A percentile compares a stretch with the other conserved stretches of the same genome.
These are phyloP conservation scores for Novymonas esmeraldas DNA, from an alignment of 208 protist genomes.

Conservation along the genomic window DNA sequence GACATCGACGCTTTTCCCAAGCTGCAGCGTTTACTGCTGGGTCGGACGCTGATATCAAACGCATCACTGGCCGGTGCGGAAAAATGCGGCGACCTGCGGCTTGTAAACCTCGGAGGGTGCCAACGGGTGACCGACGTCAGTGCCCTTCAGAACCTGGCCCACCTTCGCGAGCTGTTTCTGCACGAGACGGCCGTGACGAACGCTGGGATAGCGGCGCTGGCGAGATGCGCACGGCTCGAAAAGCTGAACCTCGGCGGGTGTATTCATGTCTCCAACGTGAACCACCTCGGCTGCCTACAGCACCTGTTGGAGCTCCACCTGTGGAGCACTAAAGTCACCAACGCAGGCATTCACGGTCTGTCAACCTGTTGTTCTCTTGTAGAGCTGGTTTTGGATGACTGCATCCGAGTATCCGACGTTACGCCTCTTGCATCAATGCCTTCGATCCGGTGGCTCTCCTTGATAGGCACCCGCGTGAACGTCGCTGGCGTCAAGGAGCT, in stretches of 20 bases:
- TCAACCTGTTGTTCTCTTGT: constrained; percentile 33
- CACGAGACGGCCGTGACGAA: constrained; percentile 42
- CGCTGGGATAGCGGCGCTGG: constrained; percentile 32
- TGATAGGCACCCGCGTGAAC: constrained; percentile 45
- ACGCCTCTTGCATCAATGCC: constrained; percentile 30
- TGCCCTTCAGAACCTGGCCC: constrained; percentile 8
- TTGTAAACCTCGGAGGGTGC: constrained; percentile 27
- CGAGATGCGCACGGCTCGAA: constrained; percentile 36
- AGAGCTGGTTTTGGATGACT: constrained; percentile 58
- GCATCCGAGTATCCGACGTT: constrained; percentile 42
- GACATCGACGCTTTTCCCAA: constrained; percentile 4
- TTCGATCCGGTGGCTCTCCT: constrained; percentile 39
- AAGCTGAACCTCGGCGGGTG: constrained; percentile 56
- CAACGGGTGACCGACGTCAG: constrained; percentile 13
- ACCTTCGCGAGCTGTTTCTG: constrained; percentile 44
- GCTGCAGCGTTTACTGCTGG: constrained; percentile 15
- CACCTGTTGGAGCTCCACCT: constrained; percentile 55
- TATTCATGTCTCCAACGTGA: constrained; percentile 50
- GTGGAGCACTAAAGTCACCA: constrained; percentile 53
- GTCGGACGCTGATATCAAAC: constrained; percentile 9
- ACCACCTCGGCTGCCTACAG: constrained; percentile 31
- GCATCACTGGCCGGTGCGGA: constrained; percentile 7
- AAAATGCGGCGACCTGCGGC: constrained; percentile 8
- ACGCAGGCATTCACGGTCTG: constrained; percentile 40
- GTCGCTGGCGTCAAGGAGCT: constrained; percentile 43